Evolutionary conservation across 768 basidiomycete genomes (phyloP).

Genomic region (Pilatotrama ljubarskyi): DNA sequence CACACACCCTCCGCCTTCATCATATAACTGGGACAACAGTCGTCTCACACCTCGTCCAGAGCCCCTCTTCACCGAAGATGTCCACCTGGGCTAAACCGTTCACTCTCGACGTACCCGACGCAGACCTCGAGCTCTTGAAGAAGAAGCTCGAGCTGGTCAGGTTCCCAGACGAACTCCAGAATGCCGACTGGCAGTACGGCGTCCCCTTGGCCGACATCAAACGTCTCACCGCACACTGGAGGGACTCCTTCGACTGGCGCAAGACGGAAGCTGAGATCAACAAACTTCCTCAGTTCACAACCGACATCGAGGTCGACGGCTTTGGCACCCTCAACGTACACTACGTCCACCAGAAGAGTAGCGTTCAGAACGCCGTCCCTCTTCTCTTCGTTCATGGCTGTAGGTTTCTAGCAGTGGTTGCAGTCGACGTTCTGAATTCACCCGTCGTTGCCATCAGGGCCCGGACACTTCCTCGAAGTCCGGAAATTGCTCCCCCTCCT

Average conservation of each 20-base stretch:
- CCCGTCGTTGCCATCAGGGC: constrained; percentile 43
- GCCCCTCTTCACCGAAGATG: not conserved
- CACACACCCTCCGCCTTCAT: too few relatives aligned
- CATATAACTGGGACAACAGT: too few relatives aligned
- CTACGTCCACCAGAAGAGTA: constrained; percentile 57
- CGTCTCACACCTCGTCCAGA: too few relatives aligned
- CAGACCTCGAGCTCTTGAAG: constrained; percentile 22
- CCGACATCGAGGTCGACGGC: constrained; percentile 48
- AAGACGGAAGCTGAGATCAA: constrained; percentile 53
- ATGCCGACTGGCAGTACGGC: constrained; percentile 32
- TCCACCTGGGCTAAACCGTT: constrained; percentile 20
- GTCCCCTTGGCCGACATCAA: constrained; percentile 48
- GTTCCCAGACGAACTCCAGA: constrained; percentile 31
- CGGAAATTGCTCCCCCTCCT: constrained; percentile 57
- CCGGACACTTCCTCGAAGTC: constrained; percentile 59
- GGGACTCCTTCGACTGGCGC: constrained; percentile 55
- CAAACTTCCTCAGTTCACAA: constrained; percentile 55
- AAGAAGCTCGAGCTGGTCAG: constrained; percentile 28
- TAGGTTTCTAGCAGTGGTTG: constrained; percentile 23
- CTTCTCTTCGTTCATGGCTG: constrained; percentile 65
- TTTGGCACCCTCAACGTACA: constrained; percentile 54
- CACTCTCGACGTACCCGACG: constrained; percentile 25
- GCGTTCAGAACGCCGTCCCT: constrained; percentile 47
- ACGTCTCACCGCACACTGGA: constrained; percentile 52
- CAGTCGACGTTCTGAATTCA: not conserved